Conservation (phyloP, 73 alveolate species). For the Breviolum minutum region DNA sequence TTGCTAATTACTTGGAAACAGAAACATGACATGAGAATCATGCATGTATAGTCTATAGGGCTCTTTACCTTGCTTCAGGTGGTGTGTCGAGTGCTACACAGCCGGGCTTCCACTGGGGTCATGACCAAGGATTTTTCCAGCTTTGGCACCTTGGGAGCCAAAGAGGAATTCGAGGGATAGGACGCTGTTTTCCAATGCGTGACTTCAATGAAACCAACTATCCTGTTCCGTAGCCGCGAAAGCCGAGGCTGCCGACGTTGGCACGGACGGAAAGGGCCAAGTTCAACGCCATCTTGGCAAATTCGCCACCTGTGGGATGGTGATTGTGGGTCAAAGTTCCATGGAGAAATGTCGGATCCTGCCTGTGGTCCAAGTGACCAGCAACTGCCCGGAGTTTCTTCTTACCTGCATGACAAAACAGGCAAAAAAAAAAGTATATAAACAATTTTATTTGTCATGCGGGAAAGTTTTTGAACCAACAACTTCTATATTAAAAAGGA, state of each 20-base stretch:
- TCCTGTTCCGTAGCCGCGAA: not conserved
- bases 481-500: too few species aligned
- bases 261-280: conserved; percentile 61
- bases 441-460: too few species aligned
- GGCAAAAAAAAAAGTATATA: too few species aligned
- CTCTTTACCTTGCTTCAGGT: too few species aligned
- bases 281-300: conserved; percentile 62
- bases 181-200: too few species aligned
- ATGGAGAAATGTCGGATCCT: not conserved
- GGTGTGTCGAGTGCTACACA: too few species aligned
- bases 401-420: not conserved
- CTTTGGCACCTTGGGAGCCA: conserved; percentile 14
- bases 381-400: not conserved
- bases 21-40: not conserved
- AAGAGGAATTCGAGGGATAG: too few species aligned
- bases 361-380: conserved; percentile 74
- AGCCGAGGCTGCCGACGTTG: not conserved
- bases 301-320: conserved; percentile 13
- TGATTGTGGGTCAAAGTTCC: not conserved
- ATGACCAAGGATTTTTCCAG: conserved; percentile 1
- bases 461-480: too few species aligned
- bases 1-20: too few species aligned
- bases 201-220: too few species aligned
- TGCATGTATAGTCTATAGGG: too few species aligned
- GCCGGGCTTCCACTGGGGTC: not conserved